Evolutionary conservation across 2,329 filamentous ascomycete species (phyloP), one percentile per base, ranked within the genome.

Genomic region (Ophiocordyceps unilateralis): DNA sequence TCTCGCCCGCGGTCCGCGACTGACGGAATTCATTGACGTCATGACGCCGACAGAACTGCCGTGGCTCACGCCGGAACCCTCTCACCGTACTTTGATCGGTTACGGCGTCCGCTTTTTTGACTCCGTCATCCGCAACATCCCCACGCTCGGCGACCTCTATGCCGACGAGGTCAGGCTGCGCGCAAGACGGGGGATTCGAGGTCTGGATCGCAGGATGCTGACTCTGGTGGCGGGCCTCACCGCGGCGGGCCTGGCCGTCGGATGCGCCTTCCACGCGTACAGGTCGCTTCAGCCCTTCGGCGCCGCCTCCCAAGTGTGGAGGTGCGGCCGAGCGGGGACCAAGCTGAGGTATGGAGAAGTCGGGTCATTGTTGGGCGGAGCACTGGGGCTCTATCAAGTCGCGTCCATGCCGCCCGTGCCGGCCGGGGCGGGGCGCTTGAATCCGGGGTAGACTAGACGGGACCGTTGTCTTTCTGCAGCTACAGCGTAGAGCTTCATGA

Each of bases 261-360:
- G 58, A 19, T 68, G 65, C 40, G 59, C 61, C 1, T 53, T 63
- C 9, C 54, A 61, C 32, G 46, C 62, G 14, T 69, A 69, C 51
- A 58, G 57, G 24, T 53, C 56, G 2, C 50, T 70, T 44, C 56
- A 63, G 22, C 63, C 67, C 1, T 68, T 70, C 47, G 70, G 70
- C 1, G 55, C 61, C n/a, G 53, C 57, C 19, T 57, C 58, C 12
- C 64, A 73, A 41, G 50, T 61, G 2, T 74, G 69, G 60, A 55
- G 55, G 44, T 52, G 59, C 1, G 44, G 51, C n/a, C 54, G 47
- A 34, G 51, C 49, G 12, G 50, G 56, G 1, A 53, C 56, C 2
- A 55, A 54, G 41, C 47, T 72, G 28, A 57, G 60, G 44, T 68
- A 69, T 48, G 69, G 69, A 4, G 65, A 68, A 20, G 55, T 70